Conservation (phyloP, 331 rosid genomes). For the Saraca asoca region DNA sequence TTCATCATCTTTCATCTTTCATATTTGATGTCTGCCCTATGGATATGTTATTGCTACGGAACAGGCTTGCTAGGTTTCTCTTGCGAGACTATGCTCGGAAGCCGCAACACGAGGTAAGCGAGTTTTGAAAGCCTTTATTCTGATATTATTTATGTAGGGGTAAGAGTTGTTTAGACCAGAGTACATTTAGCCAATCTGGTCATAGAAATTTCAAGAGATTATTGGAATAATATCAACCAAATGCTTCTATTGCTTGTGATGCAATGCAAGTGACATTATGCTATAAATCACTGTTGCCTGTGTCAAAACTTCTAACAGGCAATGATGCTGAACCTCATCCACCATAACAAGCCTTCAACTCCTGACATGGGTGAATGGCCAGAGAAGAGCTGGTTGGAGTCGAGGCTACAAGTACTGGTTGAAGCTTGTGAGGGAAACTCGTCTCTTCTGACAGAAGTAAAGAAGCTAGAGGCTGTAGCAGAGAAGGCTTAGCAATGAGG, state of each 20-base stretch:
- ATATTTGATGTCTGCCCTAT: slow-evolving; percentile 47
- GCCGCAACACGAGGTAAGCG: slow-evolving; percentile 70
- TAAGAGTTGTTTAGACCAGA: slow-evolving; percentile 10
- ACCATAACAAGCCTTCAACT: slow-evolving; percentile 38
- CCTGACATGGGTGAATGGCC: slow-evolving; percentile 18
- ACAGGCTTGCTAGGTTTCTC: slow-evolving; percentile 72
- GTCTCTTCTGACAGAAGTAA: slow-evolving; percentile 57
- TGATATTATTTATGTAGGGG: not conserved
- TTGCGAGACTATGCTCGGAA: slow-evolving; percentile 70
- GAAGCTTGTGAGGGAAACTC: slow-evolving; percentile 81
- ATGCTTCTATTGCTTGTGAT: slow-evolving; percentile 3
- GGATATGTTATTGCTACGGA: slow-evolving; percentile 60
- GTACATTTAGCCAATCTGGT: not conserved
- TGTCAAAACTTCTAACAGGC: slow-evolving; percentile 47
- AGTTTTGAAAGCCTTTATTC: slow-evolving; percentile 27
- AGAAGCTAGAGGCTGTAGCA: slow-evolving; percentile 49
- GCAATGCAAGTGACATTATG: slow-evolving; percentile 1
- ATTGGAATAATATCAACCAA: slow-evolving; percentile 5
- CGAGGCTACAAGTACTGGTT: slow-evolving; percentile 53
- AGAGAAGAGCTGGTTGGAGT: slow-evolving; percentile 43
- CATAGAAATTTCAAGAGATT: slow-evolving; percentile 1
- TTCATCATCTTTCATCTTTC: slow-evolving; percentile 83
- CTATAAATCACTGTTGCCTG: slow-evolving; percentile 5
- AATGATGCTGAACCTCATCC: slow-evolving; percentile 65
- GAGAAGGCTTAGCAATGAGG: slow-evolving; percentile 34